A percentile compares a stretch with the other conserved stretches of the same genome.
Conservation (phyloP, 768 basidiomycete genomes). For the Harrya chromipes region DNA sequence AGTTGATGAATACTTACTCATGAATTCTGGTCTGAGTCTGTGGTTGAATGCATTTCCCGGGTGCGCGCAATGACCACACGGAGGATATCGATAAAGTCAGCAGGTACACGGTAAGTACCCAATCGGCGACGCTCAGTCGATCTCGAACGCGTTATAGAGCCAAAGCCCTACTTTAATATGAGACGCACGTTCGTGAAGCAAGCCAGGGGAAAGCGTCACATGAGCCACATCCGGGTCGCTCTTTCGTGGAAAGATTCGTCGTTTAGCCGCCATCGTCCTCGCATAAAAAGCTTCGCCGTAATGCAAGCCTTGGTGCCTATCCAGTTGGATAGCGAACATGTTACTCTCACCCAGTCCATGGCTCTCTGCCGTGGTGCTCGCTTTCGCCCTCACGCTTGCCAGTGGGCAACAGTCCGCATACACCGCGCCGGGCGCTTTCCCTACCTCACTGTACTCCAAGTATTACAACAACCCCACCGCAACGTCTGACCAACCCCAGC, state of each 20-base stretch:
- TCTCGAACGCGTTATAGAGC: too few species aligned
- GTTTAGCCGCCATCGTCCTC: too few species aligned
- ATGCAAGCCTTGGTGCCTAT: background rate
- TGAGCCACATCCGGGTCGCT: too few species aligned
- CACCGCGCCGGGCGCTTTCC: conserved; percentile 61
- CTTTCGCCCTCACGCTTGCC: conserved; percentile 1
- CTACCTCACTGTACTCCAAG: conserved; percentile 57
- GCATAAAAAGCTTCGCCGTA: conserved; percentile 8
- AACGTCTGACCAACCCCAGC: conserved; percentile 70
- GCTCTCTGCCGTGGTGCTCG: conserved; percentile 9
- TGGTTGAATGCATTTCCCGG: too few species aligned
- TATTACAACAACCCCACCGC: conserved; percentile 76
- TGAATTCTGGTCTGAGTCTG: too few species aligned
- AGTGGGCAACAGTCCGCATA: conserved; percentile 30
- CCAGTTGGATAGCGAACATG: conserved; percentile 6
- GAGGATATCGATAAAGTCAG: too few species aligned
- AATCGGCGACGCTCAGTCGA: too few species aligned
- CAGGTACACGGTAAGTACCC: too few species aligned
- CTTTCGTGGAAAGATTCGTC: conserved; percentile 9
- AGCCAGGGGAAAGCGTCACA: background rate
- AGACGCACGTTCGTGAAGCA: conserved; percentile 22
- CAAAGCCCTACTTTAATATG: background rate
- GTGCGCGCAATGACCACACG: too few species aligned
- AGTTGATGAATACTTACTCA: too few species aligned
- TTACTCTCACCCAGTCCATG: background rate